These are phyloP conservation scores for Pulveroboletus sp. DNA, from an alignment of 1,284 basidiomycete species.

Conservation along the genomic window DNA sequence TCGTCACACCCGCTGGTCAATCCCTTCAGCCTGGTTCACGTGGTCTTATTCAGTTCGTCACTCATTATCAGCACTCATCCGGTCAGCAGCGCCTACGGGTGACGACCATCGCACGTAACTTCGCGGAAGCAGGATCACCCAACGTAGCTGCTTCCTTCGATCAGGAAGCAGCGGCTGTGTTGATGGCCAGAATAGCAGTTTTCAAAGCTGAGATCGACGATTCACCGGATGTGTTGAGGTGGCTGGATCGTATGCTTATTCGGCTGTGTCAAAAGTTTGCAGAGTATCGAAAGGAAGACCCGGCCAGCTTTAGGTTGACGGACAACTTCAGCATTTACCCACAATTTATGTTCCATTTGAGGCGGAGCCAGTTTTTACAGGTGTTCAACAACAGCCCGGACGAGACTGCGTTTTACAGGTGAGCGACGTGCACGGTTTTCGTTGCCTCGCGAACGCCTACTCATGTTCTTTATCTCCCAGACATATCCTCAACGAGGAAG, in stretches of 20 bases:
- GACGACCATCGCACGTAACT: constrained; percentile 95
- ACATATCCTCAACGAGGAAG: constrained; percentile 95
- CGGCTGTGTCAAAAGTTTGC: constrained; percentile 99
- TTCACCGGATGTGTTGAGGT: constrained; percentile 93
- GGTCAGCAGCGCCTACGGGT: constrained; percentile 94
- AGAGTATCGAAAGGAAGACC: constrained; percentile 98
- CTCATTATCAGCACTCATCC: constrained; percentile 97
- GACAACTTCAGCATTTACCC: constrained; percentile 99
- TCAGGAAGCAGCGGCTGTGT: constrained; percentile 96
- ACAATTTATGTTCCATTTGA: constrained; percentile 99
- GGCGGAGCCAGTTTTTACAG: constrained; percentile 97
- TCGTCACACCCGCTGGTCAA: constrained; percentile 98
- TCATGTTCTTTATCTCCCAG: constrained; percentile 43
- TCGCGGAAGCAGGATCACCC: constrained; percentile 95
- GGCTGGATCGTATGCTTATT: constrained; percentile 99
- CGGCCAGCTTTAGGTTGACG: constrained; percentile 87
- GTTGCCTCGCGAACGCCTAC: neutral
- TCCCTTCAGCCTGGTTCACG: constrained; percentile 89
- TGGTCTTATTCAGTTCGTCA: constrained; percentile 97
- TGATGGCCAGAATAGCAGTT: constrained; percentile 98
- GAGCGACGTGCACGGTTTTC: constrained; percentile 23
- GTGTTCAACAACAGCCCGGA: constrained; percentile 99
- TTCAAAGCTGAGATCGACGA: constrained; percentile 99
- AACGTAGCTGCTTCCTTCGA: constrained; percentile 95
- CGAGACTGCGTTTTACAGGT: constrained; percentile 98